Evolutionary conservation across 2,329 filamentous ascomycete species (phyloP).

Genomic region (Hortaea sp.): DNA sequence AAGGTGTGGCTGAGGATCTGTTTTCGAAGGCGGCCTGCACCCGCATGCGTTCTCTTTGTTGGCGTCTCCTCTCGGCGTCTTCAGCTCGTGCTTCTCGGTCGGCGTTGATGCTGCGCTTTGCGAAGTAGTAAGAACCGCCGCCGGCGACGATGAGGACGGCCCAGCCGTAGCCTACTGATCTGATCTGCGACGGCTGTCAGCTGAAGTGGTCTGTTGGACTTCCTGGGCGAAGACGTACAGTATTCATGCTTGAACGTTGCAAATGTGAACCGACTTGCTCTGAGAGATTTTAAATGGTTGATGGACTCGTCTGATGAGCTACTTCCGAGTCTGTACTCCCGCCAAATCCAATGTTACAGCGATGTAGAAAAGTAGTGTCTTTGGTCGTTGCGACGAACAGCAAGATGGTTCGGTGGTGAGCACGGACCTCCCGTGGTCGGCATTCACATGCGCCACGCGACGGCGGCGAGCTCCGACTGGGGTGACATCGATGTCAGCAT

Average conservation of each 20-base stretch:
- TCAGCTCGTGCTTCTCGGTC: conserved; percentile 67
- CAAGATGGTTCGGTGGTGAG: too few relatives aligned
- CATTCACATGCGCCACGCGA: too few relatives aligned
- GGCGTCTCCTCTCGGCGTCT: conserved; percentile 53
- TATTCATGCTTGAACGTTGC: conserved; percentile 12
- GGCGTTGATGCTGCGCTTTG: conserved; percentile 87
- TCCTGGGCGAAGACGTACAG: conserved; percentile 11
- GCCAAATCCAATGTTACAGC: too few relatives aligned
- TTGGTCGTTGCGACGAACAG: too few relatives aligned
- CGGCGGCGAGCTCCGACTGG: too few relatives aligned
- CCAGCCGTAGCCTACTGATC: conserved; percentile 64
- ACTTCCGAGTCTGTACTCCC: too few relatives aligned
- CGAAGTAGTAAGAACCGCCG: conserved; percentile 88
- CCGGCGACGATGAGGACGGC: conserved; percentile 79
- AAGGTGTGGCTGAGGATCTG: conserved; percentile 4
- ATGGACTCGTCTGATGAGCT: too few relatives aligned
- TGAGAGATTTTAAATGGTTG: too few relatives aligned
- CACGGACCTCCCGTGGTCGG: too few relatives aligned
- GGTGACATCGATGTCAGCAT: too few relatives aligned
- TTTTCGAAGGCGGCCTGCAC: conserved; percentile 13
- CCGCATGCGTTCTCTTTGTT: conserved; percentile 15
- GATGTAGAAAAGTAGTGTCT: too few relatives aligned
- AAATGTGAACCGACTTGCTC: not conserved
- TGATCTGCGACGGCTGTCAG: conserved; percentile 4
- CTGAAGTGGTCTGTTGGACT: not conserved